Percentiles rank a stretch among this genome's conserved stretches.
Evolutionary conservation across 176 grass and related monocot genomes (phyloP).

Genomic region (Cenchrus americanus): DNA sequence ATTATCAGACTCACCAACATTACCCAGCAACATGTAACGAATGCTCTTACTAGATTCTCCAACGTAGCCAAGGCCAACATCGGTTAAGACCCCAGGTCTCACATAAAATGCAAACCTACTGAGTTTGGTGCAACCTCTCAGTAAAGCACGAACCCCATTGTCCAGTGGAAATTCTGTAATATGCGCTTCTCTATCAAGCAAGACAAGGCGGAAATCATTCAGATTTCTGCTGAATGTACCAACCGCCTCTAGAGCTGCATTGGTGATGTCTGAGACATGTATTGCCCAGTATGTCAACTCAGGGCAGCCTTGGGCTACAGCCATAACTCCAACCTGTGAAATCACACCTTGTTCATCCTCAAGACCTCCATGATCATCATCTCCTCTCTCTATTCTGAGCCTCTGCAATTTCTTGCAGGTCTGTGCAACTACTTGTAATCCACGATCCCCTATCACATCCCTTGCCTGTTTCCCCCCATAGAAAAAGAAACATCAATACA

Average conservation of each 20-base stretch:
- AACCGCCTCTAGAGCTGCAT: constrained; percentile 83
- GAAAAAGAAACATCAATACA: constrained; percentile 33
- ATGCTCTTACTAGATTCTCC: constrained; percentile 72
- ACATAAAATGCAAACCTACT: constrained; percentile 93
- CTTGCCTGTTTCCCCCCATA: constrained; percentile 63
- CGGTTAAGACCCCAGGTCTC: constrained; percentile 85
- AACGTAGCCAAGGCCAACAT: constrained; percentile 80
- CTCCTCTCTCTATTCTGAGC: constrained; percentile 91
- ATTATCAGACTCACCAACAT: constrained; percentile 74
- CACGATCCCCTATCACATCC: constrained; percentile 90
- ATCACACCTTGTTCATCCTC: constrained; percentile 87
- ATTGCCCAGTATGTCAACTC: constrained; percentile 77
- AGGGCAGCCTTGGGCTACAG: constrained; percentile 77
- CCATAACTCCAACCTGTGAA: constrained; percentile 74
- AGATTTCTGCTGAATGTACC: constrained; percentile 79
- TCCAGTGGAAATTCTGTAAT: constrained; percentile 85
- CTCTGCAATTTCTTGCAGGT: constrained; percentile 94
- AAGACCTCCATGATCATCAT: constrained; percentile 78
- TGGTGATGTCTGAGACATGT: constrained; percentile 94
- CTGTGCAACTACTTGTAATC: constrained; percentile 79
- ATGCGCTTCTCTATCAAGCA: constrained; percentile 76
- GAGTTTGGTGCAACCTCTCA: constrained; percentile 84
- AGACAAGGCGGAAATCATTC: constrained; percentile 92
- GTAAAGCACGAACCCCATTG: constrained; percentile 77
- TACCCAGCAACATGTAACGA: constrained; percentile 85